Evolutionary conservation across 2,329 filamentous ascomycete species (phyloP).

Genomic region (Colletotrichum sp.): DNA sequence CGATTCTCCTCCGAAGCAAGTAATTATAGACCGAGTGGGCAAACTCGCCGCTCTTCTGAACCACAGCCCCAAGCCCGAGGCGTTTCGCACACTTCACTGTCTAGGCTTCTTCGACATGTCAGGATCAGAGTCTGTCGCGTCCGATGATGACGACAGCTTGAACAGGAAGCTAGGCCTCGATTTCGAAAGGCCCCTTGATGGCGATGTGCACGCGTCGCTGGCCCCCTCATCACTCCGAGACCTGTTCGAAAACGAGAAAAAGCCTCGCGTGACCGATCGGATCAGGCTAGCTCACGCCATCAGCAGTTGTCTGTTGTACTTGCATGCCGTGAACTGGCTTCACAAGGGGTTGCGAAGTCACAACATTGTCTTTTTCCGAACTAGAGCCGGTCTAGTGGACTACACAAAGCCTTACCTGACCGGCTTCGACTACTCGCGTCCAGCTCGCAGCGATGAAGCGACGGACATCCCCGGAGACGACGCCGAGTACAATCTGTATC

Average conservation of each 20-base stretch:
- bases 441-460: conserved; percentile 53
- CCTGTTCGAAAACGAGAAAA: conserved; percentile 44
- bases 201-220: conserved; percentile 36
- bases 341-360: conserved; percentile 61
- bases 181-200: conserved; percentile 52
- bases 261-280: conserved; percentile 56
- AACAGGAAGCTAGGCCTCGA: conserved; percentile 56
- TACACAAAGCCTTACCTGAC: conserved; percentile 49
- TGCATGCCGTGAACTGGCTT: conserved; percentile 62
- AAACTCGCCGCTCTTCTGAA: conserved; percentile 54
- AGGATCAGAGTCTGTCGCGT: conserved; percentile 27
- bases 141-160: conserved; percentile 45
- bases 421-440: conserved; percentile 61
- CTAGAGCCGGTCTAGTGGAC: conserved; percentile 35
- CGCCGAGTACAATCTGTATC: conserved; percentile 52
- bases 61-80: conserved; percentile 51
- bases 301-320: conserved; percentile 57
- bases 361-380: conserved; percentile 58
- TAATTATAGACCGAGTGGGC: conserved; percentile 49
- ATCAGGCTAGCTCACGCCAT: conserved; percentile 56
- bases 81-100: conserved; percentile 56
- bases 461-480: conserved; percentile 53
- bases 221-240: conserved; percentile 53
- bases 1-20: conserved; percentile 42
- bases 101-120: conserved; percentile 54